These are phyloP conservation scores for Podospora appendiculata DNA, from an alignment of 495 filamentous ascomycete species.

Conservation along the genomic window DNA sequence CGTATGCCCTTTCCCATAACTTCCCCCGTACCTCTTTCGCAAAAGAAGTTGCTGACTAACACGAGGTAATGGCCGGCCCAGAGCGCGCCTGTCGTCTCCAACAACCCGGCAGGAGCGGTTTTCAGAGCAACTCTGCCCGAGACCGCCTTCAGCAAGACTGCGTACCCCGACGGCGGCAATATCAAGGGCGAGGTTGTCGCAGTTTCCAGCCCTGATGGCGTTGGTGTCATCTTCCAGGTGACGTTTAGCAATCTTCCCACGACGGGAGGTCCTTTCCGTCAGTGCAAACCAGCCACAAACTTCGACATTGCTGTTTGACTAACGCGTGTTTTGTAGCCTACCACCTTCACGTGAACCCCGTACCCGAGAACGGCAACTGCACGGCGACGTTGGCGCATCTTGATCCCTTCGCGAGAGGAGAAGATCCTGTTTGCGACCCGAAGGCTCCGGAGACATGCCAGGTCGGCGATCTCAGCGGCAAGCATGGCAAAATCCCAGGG, in stretches of 20 bases:
- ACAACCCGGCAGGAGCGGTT: constrained; percentile 53
- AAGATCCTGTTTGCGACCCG: constrained; percentile 56
- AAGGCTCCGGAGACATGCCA: constrained; percentile 62
- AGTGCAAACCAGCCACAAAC: constrained; percentile 18
- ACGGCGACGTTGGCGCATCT: constrained; percentile 57
- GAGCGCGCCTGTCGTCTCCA: constrained; percentile 48
- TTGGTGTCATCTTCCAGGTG: constrained; percentile 56
- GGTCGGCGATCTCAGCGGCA: constrained; percentile 77
- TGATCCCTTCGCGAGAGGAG: constrained; percentile 49
- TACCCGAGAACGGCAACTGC: constrained; percentile 73
- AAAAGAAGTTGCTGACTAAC: constrained; percentile 13
- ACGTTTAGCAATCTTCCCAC: constrained; percentile 59
- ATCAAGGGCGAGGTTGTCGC: constrained; percentile 56
- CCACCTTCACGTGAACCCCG: constrained; percentile 71
- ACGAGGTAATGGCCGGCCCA: constrained; percentile 27
- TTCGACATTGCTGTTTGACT: constrained; percentile 3
- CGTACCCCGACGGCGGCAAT: constrained; percentile 43
- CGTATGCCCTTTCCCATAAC: neutral
- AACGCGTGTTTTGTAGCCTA: constrained; percentile 47
- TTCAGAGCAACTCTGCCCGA: constrained; percentile 56
- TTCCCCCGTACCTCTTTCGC: constrained; percentile 1
- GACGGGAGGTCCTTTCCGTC: constrained; percentile 63
- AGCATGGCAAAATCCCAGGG: constrained; percentile 56
- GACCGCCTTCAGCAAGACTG: constrained; percentile 35
- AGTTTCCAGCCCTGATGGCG: constrained; percentile 45